phyloP scores from a whole-genome alignment of 768 basidiomycete genomes.

The Mycena alexandri region DNA sequence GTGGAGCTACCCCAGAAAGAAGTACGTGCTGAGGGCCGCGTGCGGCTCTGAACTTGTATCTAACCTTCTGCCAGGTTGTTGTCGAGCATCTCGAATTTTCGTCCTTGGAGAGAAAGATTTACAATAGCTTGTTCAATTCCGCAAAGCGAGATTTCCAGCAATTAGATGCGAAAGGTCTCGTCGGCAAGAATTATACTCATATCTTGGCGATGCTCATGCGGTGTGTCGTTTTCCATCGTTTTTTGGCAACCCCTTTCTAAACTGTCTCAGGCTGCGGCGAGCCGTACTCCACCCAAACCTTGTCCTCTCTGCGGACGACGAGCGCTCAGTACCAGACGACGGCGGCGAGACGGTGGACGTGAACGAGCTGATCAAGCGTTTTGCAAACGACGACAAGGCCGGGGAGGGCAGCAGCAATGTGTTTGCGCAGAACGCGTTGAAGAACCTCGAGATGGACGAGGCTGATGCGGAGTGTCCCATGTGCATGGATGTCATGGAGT shows the following conservation, averaged over 20 bases:
- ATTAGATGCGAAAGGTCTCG: constrained; percentile 81
- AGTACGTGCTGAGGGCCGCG: constrained; percentile 49
- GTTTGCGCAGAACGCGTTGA: constrained; percentile 76
- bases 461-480: constrained; percentile 79
- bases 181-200: constrained; percentile 86
- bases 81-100: constrained; percentile 87
- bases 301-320: constrained; percentile 70
- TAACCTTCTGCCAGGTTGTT: constrained; percentile 58
- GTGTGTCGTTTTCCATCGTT: constrained; percentile 54
- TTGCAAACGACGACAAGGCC: constrained; percentile 52
- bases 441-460: constrained; percentile 67
- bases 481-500: constrained; percentile 84
- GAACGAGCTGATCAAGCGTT: constrained; percentile 68
- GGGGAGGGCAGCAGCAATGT: constrained; percentile 49
- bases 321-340: constrained; percentile 50
- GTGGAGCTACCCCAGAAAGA: constrained; percentile 91
- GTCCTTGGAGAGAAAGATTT: constrained; percentile 84
- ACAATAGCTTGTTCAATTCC: constrained; percentile 85
- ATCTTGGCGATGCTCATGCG: constrained; percentile 96
- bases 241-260: neutral
- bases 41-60: constrained; percentile 5
- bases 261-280: constrained; percentile 75
- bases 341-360: constrained; percentile 65
- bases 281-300: constrained; percentile 93
- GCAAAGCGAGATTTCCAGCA: constrained; percentile 87